Conservation (phyloP, 768 basidiomycete genomes). For the Hygrophoropsis aurantiaca region DNA sequence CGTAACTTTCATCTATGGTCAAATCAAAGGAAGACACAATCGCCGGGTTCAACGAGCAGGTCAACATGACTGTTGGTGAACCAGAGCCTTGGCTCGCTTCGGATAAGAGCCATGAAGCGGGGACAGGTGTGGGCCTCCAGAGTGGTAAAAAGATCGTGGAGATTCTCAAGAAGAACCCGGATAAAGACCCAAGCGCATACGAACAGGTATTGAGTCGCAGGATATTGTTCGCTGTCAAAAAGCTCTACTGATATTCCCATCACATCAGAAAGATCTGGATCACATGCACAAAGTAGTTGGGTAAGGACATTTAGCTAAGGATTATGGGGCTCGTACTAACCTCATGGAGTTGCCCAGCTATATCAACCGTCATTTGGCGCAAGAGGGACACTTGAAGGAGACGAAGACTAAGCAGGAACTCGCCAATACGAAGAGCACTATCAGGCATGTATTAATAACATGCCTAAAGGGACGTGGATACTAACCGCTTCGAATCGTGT, state of each 20-base stretch:
- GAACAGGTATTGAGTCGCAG: conserved; percentile 19
- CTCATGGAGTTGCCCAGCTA: conserved; percentile 14
- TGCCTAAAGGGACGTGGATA: too few relatives aligned
- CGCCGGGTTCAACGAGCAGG: conserved; percentile 27
- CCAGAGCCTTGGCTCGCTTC: conserved; percentile 30
- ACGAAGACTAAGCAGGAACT: conserved; percentile 29
- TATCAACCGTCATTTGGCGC: conserved; percentile 30
- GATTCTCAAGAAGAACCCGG: conserved; percentile 33
- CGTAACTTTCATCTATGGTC: conserved; percentile 13
- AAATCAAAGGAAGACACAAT: conserved; percentile 29
- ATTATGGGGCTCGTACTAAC: background rate
- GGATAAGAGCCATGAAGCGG: conserved; percentile 29
- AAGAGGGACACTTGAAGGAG: conserved; percentile 30
- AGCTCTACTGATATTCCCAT: background rate
- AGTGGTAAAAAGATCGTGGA: conserved; percentile 33
- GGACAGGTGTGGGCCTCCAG: conserved; percentile 31
- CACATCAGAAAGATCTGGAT: conserved; percentile 26
- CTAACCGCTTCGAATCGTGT: background rate
- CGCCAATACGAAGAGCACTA: conserved; percentile 31
- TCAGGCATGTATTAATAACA: conserved; percentile 18
- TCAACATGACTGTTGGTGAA: conserved; percentile 32
- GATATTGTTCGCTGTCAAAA: background rate
- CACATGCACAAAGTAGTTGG: conserved; percentile 34
- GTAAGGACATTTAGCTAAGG: conserved; percentile 11
- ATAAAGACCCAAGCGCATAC: conserved; percentile 26